phyloP scores from a whole-genome alignment of 2,329 filamentous ascomycete genomes.

The Zasmidium angulare region DNA sequence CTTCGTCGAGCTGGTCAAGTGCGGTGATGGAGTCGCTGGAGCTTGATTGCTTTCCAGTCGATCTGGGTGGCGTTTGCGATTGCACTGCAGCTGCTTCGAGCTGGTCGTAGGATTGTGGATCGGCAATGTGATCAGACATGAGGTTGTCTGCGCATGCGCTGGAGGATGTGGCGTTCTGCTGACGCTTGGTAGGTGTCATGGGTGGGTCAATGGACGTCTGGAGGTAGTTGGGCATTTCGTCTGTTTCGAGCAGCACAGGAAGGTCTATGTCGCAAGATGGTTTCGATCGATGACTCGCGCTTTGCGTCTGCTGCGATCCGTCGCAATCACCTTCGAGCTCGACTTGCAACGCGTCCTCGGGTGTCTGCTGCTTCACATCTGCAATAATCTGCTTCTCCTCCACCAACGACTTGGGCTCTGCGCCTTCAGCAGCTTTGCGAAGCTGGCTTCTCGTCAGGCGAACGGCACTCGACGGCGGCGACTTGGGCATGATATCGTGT shows the following conservation, averaged over 20 bases:
- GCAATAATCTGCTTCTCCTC: not conserved
- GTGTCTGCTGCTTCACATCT: not conserved
- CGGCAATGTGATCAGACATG: conserved; percentile 1
- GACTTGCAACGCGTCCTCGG: not conserved
- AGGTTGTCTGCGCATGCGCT: not conserved
- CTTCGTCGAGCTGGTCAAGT: conserved; percentile 53
- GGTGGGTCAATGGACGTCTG: not conserved
- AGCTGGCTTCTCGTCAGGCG: conserved; percentile 12
- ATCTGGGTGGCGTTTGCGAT: conserved; percentile 17
- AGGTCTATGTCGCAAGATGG: not conserved
- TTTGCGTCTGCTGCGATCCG: not conserved
- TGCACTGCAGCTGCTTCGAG: conserved; percentile 28
- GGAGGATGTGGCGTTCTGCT: not conserved
- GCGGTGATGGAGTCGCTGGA: conserved; percentile 51
- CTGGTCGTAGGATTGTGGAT: conserved; percentile 22
- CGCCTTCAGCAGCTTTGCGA: conserved; percentile 1
- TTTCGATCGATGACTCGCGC: not conserved
- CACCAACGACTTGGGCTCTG: not conserved
- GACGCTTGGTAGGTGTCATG: not conserved
- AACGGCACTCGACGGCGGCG: conserved; percentile 18
- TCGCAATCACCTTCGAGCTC: not conserved
- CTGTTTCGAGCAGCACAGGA: not conserved
- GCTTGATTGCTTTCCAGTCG: conserved; percentile 1
- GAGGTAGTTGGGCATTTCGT: conserved; percentile 13
- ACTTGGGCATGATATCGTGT: conserved; percentile 20